Evolutionary conservation across 169 alveolate species (phyloP).

Genomic region (Cryptosporidium felis): DNA sequence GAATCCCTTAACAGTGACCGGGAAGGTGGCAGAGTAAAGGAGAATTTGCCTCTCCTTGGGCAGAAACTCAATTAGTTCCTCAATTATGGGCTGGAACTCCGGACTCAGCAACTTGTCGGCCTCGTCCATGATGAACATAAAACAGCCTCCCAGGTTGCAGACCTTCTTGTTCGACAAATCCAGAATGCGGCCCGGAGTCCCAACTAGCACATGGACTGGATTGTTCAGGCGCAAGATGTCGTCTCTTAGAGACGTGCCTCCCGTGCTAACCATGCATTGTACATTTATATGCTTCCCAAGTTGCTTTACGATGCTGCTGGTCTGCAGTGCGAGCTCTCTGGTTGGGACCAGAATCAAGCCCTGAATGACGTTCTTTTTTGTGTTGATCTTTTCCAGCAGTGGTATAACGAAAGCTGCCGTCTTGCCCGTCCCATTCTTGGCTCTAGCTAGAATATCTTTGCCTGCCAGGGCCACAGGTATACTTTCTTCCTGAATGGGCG

Average conservation of each 20-base stretch:
- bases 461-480: conserved; percentile 97
- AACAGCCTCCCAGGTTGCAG: conserved; percentile 90
- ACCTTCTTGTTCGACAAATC: conserved; percentile 95
- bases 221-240: conserved; percentile 94
- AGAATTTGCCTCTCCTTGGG: conserved; percentile 93
- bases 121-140: conserved; percentile 95
- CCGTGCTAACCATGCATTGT: conserved; percentile 98
- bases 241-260: conserved; percentile 97
- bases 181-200: conserved; percentile 99
- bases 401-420: conserved; percentile 99
- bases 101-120: conserved; percentile 98
- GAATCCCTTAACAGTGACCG: conserved; percentile 95
- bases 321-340: conserved; percentile 95
- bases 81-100: conserved; percentile 96
- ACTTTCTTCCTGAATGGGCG: conserved; percentile 98
- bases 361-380: conserved; percentile 77
- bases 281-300: conserved; percentile 95
- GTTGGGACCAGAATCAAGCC: conserved; percentile 96
- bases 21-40: conserved; percentile 98
- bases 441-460: conserved; percentile 96
- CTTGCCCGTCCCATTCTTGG: conserved; percentile 99
- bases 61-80: conserved; percentile 90
- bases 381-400: conserved; percentile 89
- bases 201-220: conserved; percentile 96
- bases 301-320: conserved; percentile 94